Evolutionary conservation across 495 filamentous ascomycete species (phyloP), one percentile per base, ranked within the genome.

Genomic region (Aspergillus conjunctus): DNA sequence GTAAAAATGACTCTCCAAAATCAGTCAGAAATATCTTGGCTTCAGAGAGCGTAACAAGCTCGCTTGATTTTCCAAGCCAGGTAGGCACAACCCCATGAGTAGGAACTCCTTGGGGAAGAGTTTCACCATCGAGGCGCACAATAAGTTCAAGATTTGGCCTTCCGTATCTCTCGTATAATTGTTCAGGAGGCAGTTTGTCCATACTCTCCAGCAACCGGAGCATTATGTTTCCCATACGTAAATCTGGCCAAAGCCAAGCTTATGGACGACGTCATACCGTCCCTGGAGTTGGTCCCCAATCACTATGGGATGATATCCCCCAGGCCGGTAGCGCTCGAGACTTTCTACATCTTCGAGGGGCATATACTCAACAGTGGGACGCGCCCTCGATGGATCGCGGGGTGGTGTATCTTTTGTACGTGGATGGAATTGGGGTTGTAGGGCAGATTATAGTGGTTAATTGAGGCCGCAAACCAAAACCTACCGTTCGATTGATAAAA

Each of bases 1-100:
- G 65, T 11, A 50, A 11, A 46, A 69, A 66, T 8, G 64, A 63
- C 34, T 62, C 60, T 10, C 60, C 60, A 50, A 62, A 69, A 17
- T 65, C 62, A 49, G 41, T 46, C 17, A 76, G 62, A 11, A 73
- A 8, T 20, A 74, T 61, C 17, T 57, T 54, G 15, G 57, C 53
- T 53, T 56, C 60, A 53, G 59, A n/a, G 34, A 57, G 41, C 1
- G 51, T 17, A 2, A 67, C 15, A 37, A n/a, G 22, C 14, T 67
- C 62, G 45, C 62, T 60, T 21, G 31, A 52, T 60, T 63, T 56
- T 34, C 65, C 65, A 9, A 68, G 56, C 65, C 65, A 68, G 10
- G 62, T 51, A 1, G 65, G 62, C 37, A 54, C 34, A 50, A 62
- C 45, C 39, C 18, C 50, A 45, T 65, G 46, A 3, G 45, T 26